Percentiles rank a stretch among this genome's conserved stretches.
phyloP scores from a whole-genome alignment of 768 basidiomycete genomes.

The Postia placenta region DNA sequence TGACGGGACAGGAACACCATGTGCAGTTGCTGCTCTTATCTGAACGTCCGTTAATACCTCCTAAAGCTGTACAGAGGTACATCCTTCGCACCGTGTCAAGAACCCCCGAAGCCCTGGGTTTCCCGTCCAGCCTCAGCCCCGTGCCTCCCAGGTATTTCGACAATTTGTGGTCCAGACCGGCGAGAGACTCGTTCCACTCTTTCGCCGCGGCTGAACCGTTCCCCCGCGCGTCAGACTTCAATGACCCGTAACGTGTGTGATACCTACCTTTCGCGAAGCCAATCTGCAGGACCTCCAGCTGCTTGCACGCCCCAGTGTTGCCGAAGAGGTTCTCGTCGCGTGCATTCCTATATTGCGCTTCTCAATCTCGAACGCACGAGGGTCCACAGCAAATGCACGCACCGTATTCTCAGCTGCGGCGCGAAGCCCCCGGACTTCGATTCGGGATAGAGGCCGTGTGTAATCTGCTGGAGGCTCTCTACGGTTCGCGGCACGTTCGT shows the following conservation, averaged over 20 bases:
- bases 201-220: conserved; percentile 50
- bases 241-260: background rate
- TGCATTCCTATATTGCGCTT: conserved; percentile 44
- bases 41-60: conserved; percentile 17
- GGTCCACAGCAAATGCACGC: conserved; percentile 9
- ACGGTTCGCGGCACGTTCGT: conserved; percentile 77
- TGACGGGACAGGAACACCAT: conserved; percentile 62
- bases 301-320: conserved; percentile 63
- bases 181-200: conserved; percentile 55
- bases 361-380: background rate
- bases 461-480: conserved; percentile 66
- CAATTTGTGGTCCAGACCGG: conserved; percentile 56
- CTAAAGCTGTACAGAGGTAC: no score
- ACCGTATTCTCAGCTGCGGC: conserved; percentile 56
- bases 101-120: conserved; percentile 68
- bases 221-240: background rate
- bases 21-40: conserved; percentile 65
- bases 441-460: conserved; percentile 67
- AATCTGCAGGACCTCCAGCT: conserved; percentile 53
- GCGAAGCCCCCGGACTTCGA: conserved; percentile 39
- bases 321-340: conserved; percentile 68
- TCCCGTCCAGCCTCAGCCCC: conserved; percentile 68
- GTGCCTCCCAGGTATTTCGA: conserved; percentile 65
- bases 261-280: conserved; percentile 58
- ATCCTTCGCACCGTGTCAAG: conserved; percentile 53